These are phyloP conservation scores for Abelmoschus esculentus DNA, from an alignment of 345 rosid species.

Conservation along the genomic window DNA sequence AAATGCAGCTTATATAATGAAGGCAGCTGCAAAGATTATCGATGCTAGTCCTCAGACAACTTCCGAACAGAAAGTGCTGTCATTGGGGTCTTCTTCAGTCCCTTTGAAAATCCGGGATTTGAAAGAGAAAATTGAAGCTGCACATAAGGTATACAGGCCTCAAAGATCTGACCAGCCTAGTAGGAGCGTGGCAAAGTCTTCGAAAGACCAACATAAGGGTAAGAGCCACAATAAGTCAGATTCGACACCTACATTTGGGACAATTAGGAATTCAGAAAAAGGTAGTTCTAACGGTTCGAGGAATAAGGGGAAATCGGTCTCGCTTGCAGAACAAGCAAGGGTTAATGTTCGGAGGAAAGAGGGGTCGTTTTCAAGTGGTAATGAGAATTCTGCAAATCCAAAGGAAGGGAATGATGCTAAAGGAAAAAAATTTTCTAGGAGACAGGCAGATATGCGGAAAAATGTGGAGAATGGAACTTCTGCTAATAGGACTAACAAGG, in stretches of 20 bases:
- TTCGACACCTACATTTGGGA: constrained; percentile 16
- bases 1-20: constrained; percentile 55
- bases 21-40: constrained; percentile 75
- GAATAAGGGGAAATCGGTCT: constrained; percentile 36
- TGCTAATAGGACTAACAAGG: constrained; percentile 25
- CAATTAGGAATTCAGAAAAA: constrained; percentile 18
- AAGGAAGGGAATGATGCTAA: constrained; percentile 40
- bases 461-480: constrained; percentile 32
- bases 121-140: constrained; percentile 70
- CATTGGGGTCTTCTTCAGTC: constrained; percentile 41
- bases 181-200: constrained; percentile 16
- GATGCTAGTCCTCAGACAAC: constrained; percentile 51
- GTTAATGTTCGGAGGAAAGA: constrained; percentile 36
- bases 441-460: constrained; percentile 26
- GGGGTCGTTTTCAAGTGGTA: constrained; percentile 24
- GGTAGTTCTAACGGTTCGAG: constrained; percentile 29
- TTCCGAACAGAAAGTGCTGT: constrained; percentile 31
- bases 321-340: constrained; percentile 37
- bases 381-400: constrained; percentile 27
- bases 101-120: constrained; percentile 67
- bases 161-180: constrained; percentile 24
- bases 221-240: constrained; percentile 24
- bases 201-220: constrained; percentile 31
- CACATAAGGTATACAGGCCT: constrained; percentile 34
- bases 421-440: constrained; percentile 26